These are phyloP conservation scores for Lycium ferocissimum DNA, from an alignment of 257 asterid genomes.

Conservation along the genomic window DNA sequence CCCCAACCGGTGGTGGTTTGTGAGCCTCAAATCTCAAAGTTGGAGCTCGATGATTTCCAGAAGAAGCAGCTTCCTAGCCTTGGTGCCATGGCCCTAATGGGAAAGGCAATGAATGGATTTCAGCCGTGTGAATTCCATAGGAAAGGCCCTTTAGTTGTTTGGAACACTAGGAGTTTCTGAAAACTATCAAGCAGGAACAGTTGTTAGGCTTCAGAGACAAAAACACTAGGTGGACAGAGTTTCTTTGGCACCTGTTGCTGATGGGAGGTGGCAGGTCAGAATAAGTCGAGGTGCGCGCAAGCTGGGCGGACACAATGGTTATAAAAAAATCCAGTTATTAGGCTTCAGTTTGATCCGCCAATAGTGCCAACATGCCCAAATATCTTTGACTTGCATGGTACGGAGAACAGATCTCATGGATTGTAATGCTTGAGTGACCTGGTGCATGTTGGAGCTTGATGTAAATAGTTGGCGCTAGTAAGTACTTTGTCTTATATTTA, in stretches of 20 bases:
- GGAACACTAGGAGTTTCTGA: constrained; percentile 60
- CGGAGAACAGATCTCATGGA: background rate
- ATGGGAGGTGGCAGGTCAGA: too few relatives aligned
- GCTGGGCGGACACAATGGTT: too few relatives aligned
- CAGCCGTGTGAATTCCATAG: constrained; percentile 58
- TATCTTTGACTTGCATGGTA: background rate
- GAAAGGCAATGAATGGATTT: constrained; percentile 61
- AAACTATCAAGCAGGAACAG: background rate
- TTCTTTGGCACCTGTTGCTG: too few relatives aligned
- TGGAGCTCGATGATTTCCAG: constrained; percentile 46
- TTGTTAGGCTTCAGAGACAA: background rate
- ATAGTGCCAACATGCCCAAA: background rate
- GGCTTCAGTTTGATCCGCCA: background rate
- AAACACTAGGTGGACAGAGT: too few relatives aligned
- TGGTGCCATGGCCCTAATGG: constrained; percentile 87
- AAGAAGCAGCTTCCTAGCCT: constrained; percentile 83
- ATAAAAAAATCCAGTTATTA: background rate
- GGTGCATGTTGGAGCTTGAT: constrained; percentile 22
- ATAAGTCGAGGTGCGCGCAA: too few relatives aligned
- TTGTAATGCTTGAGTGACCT: background rate
- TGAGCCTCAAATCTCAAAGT: constrained; percentile 55
- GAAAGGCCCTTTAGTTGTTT: constrained; percentile 63
- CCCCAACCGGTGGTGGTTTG: constrained; percentile 45
- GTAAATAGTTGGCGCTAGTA: constrained; percentile 1
- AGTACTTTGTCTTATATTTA: background rate